Base-by-base conservation (phyloP, 768 basidiomycete genomes). In the Tylopilus rubrobrunneus region DNA sequence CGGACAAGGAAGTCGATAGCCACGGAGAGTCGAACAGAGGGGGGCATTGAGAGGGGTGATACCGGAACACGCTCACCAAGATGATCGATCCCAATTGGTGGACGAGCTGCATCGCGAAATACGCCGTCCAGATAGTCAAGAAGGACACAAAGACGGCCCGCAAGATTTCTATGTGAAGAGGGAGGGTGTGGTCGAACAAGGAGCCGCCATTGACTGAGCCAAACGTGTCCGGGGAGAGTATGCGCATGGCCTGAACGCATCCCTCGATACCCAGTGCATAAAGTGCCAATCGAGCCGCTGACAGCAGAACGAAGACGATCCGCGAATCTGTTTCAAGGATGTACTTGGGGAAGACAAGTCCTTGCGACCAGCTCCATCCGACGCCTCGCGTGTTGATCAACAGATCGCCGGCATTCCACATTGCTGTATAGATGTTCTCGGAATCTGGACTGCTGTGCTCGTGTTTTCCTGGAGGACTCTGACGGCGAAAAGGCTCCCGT, bases 21-120 rank as follows among this genome's bases (percentile, higher is more conserved):
- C 80, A 87, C 3, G 86, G 87, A 6, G 69, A 41, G 49, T 79
- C 67, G 67, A 86, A 87, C 5, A 82, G 51, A 1, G 83, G 85
- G 0, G 85, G 86, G 82, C 85, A 87, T 48, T 81, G 74, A 4
- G 70, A 69, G 0, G 78, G 77, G 31, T 66, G 60, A 56, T 85
- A 81, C 4, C 64, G 61, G 27, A 85, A 73, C 31, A 83, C 15
- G 46, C 72, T 47, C 36, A 85, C 63, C 17, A 72, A 75, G 39
- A 80, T 48, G 47, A 86, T 51, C 7, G 79, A 72, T 23, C 65
- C 15, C 14, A 76, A 4, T 45, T 76, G 62, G 56, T 84, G 78
- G 9, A 59, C 60, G 21, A 65, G 58, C 45, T 81, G 69, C 37
- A 88, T 69, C 46, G 74, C 66, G 48, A 69, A 60, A 62, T 81